phyloP scores from a whole-genome alignment of 495 filamentous ascomycete genomes.

The Hypomontagnella monticulosa region DNA sequence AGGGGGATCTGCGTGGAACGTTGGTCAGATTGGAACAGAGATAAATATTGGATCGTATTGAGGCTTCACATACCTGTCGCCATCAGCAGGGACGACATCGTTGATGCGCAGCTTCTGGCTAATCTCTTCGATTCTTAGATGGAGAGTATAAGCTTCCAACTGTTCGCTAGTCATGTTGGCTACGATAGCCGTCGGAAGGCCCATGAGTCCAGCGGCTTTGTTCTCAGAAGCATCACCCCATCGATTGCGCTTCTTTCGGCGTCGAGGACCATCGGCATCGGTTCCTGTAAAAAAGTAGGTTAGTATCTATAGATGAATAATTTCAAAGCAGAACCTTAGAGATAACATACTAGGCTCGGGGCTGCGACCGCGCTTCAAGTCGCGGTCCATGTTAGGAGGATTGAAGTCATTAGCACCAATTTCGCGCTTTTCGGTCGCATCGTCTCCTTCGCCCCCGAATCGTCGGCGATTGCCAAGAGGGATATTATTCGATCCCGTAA shows the following conservation, averaged over 20 bases:
- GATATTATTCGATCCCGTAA: conserved; percentile 98
- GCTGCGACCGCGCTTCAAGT: conserved; percentile 69
- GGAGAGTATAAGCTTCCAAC: conserved; percentile 93
- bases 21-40: conserved; percentile 19
- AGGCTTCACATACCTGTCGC: conserved; percentile 76
- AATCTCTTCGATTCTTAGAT: conserved; percentile 97
- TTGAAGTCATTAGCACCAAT: conserved; percentile 44
- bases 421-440: conserved; percentile 53
- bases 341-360: conserved; percentile 55
- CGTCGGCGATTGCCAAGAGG: conserved; percentile 88
- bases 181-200: conserved; percentile 93
- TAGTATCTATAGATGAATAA: neutral
- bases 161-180: conserved; percentile 98
- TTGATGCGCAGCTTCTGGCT: conserved; percentile 98
- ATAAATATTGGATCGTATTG: neutral
- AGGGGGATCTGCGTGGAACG: conserved; percentile 76
- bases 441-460: conserved; percentile 74
- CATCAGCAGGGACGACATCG: conserved; percentile 95
- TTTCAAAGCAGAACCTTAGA: too few species aligned
- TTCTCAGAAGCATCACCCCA: conserved; percentile 98
- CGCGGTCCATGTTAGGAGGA: conserved; percentile 75
- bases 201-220: conserved; percentile 97
- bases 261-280: conserved; percentile 75
- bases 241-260: conserved; percentile 96
- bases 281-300: conserved; percentile 33